Base-by-base conservation (phyloP, 2,329 filamentous ascomycete genomes). In the Cadophora luteo-olivacea region DNA sequence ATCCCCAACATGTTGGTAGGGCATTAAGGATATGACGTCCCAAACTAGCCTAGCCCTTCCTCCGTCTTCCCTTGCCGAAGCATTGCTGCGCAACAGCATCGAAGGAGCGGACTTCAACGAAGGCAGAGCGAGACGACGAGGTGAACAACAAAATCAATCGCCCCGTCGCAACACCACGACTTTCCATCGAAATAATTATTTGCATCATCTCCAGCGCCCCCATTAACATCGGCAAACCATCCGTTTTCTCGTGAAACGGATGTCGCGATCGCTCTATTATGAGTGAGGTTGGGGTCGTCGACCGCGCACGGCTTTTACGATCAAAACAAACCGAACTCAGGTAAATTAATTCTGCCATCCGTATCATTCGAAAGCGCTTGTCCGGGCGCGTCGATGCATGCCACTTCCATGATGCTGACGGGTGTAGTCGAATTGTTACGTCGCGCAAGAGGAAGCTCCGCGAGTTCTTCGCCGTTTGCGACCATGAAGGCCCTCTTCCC, bases 401-500 rank as follows among this genome's bases (percentile, higher is more conserved):
- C 67, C 64, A 51, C 58, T 72, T 65, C 68, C 55, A 72, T 33
- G 38, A 65, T 76, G 69, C 73, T 77, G 79, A 80, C 70, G 29
- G 71, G 70, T 74, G 69, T 79, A 91, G 89, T 82, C 85, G 87
- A 87, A 90, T 91, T 86, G 88, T 92, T 85, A 87, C 86, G 82
- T 93, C 92, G 86, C 91, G 92, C 82, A 96, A 97, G 88, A 90
- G 93, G 81, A 97, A 97, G 86, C 87, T 97, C 80, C 91, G 91
- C 80, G 92, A 96, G 84, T 87, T 97, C 77, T 97, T 92, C 84
- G 86, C 92, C 86, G 90, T 92, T 84, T 91, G 91, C 80, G 88
- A 90, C 80, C 82, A 85, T 78, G 84, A 88, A 80, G 82, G 83
- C 79, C 83, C 83, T 72, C 78, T 89, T 76, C 87, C 87, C 76